Evolutionary conservation across 2,329 filamentous ascomycete species (phyloP), one percentile per base, ranked within the genome.

Genomic region (Dendryphion nanum): DNA sequence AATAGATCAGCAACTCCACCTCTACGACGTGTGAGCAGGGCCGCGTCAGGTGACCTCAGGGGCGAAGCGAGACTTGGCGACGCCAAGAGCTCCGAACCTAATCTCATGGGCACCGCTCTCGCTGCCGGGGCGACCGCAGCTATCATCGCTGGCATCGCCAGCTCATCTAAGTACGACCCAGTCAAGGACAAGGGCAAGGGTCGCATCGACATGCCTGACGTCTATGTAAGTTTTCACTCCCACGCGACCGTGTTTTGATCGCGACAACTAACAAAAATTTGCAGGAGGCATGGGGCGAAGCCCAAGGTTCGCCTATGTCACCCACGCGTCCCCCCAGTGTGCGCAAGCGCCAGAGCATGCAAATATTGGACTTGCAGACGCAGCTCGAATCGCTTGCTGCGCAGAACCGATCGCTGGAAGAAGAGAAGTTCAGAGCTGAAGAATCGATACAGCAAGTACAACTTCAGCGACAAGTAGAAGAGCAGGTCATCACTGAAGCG

Each of bases 341-440:
- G 79, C 90, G 91, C 56, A 90, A 91, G 63, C 87, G 91, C 62
- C 93, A 95, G 70, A 97, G 91, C 76, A 91, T 97, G 83, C 91
- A 97, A 71, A 82, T 97, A 44, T 71, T 78, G 61, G 91, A 98
- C 57, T 82, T 98, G 61, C 89, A 97, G 73, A 76, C 80, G 43
- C 82, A 79, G 57, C 78, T 98, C 55, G 89, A 96, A 53, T 85
- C 91, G 66, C 76, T 98, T 48, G 74, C 85, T 28, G 82, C 84
- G 16, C 91, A 98, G 64, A 97, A 97, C 61, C 82, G 84, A 40
- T 72, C 81, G 45, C 81, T 98, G 18, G 76, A 81, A 52, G 84
- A 90, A 33, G 84, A 86, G 31, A 84, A 84, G 53, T 67, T 76
- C 37, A 78, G 79, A 33, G 80, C 86, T 38, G 87, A 95, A 66